These are phyloP conservation scores for Lithohypha guttulata DNA, from an alignment of 2,329 filamentous ascomycete genomes.

Conservation along the genomic window DNA sequence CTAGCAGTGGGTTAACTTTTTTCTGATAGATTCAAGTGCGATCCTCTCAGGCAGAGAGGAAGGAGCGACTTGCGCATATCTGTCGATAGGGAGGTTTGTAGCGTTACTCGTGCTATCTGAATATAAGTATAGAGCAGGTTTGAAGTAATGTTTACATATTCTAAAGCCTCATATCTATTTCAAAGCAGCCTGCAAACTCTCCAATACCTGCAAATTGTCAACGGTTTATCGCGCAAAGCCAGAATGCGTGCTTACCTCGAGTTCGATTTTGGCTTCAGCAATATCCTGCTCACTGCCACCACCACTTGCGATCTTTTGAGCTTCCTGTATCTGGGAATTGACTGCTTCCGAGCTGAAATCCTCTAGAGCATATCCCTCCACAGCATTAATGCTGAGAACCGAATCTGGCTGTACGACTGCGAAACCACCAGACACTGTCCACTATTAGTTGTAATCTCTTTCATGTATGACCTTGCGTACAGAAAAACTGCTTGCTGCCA, in stretches of 20 bases:
- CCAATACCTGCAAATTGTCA: conserved; percentile 32
- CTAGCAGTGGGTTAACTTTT: too few relatives aligned
- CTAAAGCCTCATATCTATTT: conserved; percentile 30
- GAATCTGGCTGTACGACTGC: conserved; percentile 95
- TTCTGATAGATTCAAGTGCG: too few relatives aligned
- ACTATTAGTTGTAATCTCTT: conserved; percentile 13
- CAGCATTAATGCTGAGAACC: conserved; percentile 91
- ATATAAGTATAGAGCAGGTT: conserved; percentile 9
- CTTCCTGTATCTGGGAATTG: conserved; percentile 80
- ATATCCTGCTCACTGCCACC: conserved; percentile 92
- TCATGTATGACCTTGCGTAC: conserved; percentile 47
- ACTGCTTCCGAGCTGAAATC: conserved; percentile 93
- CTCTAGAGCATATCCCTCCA: conserved; percentile 88
- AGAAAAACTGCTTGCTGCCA: conserved; percentile 90
- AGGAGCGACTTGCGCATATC: background rate
- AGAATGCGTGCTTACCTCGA: conserved; percentile 61
- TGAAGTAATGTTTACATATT: conserved; percentile 30
- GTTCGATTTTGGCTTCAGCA: conserved; percentile 97
- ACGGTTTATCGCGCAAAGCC: conserved; percentile 6
- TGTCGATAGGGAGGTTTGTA: background rate
- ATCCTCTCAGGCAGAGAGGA: conserved; percentile 9
- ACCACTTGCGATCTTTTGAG: conserved; percentile 86
- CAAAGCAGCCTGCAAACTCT: conserved; percentile 39
- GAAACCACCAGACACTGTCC: conserved; percentile 84
- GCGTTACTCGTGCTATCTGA: too few relatives aligned